Base-by-base conservation (phyloP, 371 early-diverging fungal species). In the Mortierella sp. region DNA sequence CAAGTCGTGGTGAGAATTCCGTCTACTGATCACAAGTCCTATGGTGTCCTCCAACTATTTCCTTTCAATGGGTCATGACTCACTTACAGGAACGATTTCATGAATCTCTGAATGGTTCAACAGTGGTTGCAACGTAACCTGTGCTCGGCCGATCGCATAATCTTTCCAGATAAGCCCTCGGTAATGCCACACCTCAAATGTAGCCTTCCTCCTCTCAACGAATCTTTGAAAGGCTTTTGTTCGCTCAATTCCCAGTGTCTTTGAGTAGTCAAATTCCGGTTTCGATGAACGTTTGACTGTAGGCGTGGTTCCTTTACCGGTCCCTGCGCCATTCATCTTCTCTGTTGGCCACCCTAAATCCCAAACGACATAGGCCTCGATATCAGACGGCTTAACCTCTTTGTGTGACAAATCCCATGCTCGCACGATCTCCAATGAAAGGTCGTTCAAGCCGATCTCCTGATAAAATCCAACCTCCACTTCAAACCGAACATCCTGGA, bases 261-360 rank as follows among this genome's bases (percentile, higher is more conserved):
- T 79, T n/a, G 80, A 66, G 58, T 81, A 90, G 46, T 86, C 81
- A 65, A 84, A 92, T 16, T 86, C 90, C 1, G 78, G 78, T 51
- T 58, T 61, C 21, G 54, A 19, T 12, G 78, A 47, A 28, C 82
- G 80, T 30, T 80, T 66, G 14, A 86, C 82, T 1, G 82, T 73
- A 7, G 79, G 74, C 0, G 92, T 91, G 56, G 90, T 88, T 0
- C 93, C 94, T 67, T 90, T 91, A 30, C 87, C 89, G 34, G 73
- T 70, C 4, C 71, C 68, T 43, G 86, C 82, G 28, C 83, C 86
- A 9, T 84, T 72, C 55, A 84, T 81, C 43, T 82, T 85, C 58
- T 89, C 90, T 1, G 85, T 82, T 9, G 92, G 92, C 92, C 92
- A 92, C 24, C 93, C 90, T 12, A 92, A 60, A 71, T 93, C 92